phyloP scores from a whole-genome alignment of 257 asterid genomes.

The Plantago ovata region DNA sequence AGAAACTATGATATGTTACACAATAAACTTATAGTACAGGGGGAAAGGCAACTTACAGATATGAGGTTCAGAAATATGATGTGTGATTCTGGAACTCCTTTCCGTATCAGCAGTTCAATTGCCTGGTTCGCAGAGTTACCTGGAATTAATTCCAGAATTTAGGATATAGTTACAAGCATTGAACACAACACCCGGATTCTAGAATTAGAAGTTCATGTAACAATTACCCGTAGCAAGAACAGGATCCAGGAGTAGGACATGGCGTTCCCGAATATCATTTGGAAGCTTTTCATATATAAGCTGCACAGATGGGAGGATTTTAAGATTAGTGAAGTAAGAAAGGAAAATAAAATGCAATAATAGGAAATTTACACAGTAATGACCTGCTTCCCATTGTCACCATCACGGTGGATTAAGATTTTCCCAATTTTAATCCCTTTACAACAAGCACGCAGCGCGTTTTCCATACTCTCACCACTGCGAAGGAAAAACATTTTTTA shows the following conservation, averaged over 20 bases:
- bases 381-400: constrained; percentile 98
- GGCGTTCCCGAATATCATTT: constrained; percentile 83
- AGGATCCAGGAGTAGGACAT: constrained; percentile 94
- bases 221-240: constrained; percentile 94
- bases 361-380: constrained; percentile 16
- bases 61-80: constrained; percentile 93
- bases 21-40: neutral
- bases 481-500: constrained; percentile 13
- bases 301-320: constrained; percentile 37
- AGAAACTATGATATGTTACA: too few relatives aligned
- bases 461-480: constrained; percentile 99
- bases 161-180: neutral
- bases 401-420: constrained; percentile 92
- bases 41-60: constrained; percentile 57
- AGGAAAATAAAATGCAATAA: constrained; percentile 5
- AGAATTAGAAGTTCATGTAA: neutral
- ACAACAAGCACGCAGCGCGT: constrained; percentile 98
- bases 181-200: neutral
- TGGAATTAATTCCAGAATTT: constrained; percentile 17
- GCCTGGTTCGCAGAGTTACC: constrained; percentile 99
- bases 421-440: constrained; percentile 98
- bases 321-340: neutral
- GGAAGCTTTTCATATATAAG: constrained; percentile 98
- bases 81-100: constrained; percentile 98
- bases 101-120: constrained; percentile 81